Evolutionary conservation across 306 rosid species (phyloP).

Genomic region (Ziziphus jujuba): DNA sequence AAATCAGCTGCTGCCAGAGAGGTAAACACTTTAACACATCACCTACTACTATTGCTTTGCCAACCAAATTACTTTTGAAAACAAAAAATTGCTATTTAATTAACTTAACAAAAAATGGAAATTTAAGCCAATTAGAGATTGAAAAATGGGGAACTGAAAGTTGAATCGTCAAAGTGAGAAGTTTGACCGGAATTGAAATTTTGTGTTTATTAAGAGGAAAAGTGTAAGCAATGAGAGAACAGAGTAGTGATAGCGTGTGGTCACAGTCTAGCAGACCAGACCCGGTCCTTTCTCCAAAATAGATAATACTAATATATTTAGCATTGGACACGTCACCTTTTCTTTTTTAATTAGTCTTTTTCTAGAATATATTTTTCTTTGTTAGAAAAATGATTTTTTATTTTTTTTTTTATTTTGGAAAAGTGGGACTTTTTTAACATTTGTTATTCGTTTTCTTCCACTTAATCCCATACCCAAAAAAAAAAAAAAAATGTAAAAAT

Average conservation of each 20-base stretch:
- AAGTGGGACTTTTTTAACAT: neutral
- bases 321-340: neutral
- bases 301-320: constrained; percentile 3
- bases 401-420: constrained; percentile 2
- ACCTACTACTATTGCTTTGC: neutral
- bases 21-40: constrained; percentile 43
- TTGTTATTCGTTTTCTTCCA: neutral
- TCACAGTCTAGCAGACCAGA: constrained; percentile 44
- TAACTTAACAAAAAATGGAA: too few relatives aligned
- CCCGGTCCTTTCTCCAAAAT: constrained; percentile 29
- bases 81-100: too few relatives aligned
- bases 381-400: neutral
- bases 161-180: neutral
- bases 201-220: neutral
- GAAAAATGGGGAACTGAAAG: too few relatives aligned
- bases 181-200: neutral
- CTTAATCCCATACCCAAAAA: neutral
- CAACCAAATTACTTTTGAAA: too few relatives aligned
- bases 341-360: neutral
- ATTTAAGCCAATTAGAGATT: too few relatives aligned
- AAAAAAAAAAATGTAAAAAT: neutral
- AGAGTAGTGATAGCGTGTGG: constrained; percentile 33
- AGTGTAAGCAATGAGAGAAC: neutral
- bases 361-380: neutral
- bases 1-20: constrained; percentile 78